Evolutionary conservation across 208 protist species (phyloP).

Genomic region (Acanthamoeba castellanii): DNA sequence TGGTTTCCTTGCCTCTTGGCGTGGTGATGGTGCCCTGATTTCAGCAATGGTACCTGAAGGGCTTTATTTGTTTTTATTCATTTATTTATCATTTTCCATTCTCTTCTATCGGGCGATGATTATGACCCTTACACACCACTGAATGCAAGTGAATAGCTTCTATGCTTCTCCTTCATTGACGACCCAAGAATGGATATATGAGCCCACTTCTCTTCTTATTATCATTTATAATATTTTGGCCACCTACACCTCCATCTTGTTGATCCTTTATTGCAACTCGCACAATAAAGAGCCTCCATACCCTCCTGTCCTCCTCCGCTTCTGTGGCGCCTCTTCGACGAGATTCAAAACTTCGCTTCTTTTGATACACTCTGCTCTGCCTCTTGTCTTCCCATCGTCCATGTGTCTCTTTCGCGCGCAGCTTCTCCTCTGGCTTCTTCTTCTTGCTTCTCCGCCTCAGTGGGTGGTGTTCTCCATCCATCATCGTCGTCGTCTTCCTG

Average conservation of each 20-base stretch:
- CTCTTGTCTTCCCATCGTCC: neutral
- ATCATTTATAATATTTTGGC: no score
- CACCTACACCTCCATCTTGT: no score
- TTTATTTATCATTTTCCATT: neutral
- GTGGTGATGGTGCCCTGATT: no score
- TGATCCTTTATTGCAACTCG: no score
- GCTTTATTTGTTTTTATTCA: neutral
- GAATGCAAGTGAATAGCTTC: neutral
- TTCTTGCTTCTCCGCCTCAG: neutral
- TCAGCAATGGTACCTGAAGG: neutral
- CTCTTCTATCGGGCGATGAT: neutral
- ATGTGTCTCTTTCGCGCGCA: neutral
- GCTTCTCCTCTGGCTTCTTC: neutral
- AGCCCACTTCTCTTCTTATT: neutral
- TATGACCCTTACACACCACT: neutral
- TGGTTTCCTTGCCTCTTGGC: no score
- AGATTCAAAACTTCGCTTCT: conserved; percentile 41
- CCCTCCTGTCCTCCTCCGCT: neutral
- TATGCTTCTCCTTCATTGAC: neutral
- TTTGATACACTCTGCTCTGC: conserved; percentile 1
- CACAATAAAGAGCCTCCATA: neutral
- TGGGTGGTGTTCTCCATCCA: neutral
- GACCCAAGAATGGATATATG: conserved; percentile 46
- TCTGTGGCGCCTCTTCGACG: neutral
- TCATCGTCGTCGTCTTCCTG: neutral